These are phyloP conservation scores for Gracilaria gracilis DNA, from an alignment of 23 red algal genomes.

Conservation along the genomic window DNA sequence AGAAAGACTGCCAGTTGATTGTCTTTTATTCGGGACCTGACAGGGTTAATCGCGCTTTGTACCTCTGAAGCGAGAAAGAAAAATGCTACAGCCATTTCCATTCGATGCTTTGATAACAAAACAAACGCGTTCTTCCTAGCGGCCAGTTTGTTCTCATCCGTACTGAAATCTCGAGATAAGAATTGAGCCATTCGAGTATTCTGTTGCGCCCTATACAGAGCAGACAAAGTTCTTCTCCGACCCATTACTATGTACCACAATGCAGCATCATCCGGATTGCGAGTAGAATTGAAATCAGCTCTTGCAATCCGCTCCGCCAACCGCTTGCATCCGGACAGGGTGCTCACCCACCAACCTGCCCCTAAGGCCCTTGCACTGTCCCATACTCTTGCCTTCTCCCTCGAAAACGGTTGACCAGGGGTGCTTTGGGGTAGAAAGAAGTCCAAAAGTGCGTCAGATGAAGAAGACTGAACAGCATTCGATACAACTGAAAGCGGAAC, in stretches of 20 bases:
- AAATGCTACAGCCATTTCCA: constrained; percentile 76
- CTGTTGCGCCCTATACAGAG: constrained; percentile 63
- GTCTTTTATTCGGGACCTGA: constrained; percentile 61
- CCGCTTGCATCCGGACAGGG: constrained; percentile 23
- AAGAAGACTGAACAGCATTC: constrained; percentile 72
- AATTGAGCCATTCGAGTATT: constrained; percentile 69
- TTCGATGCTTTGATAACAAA: constrained; percentile 78
- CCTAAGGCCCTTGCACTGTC: constrained; percentile 44
- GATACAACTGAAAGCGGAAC: constrained; percentile 56
- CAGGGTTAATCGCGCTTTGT: constrained; percentile 56
- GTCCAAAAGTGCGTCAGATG: constrained; percentile 73
- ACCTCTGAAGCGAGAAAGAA: constrained; percentile 78
- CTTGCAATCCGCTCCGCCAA: constrained; percentile 74
- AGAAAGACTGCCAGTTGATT: constrained; percentile 76
- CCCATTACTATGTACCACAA: constrained; percentile 75
- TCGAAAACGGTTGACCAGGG: neutral
- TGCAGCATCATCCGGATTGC: constrained; percentile 69
- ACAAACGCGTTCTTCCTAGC: constrained; percentile 91
- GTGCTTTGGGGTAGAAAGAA: constrained; percentile 33
- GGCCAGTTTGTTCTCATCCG: constrained; percentile 50
- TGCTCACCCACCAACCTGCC: constrained; percentile 75
- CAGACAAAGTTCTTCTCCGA: constrained; percentile 51
- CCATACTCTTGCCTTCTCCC: constrained; percentile 43
- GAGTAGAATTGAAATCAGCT: constrained; percentile 34
- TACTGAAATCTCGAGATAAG: constrained; percentile 63